phyloP scores from a whole-genome alignment of 163 green algal species.

The Scenedesmus sp. region DNA sequence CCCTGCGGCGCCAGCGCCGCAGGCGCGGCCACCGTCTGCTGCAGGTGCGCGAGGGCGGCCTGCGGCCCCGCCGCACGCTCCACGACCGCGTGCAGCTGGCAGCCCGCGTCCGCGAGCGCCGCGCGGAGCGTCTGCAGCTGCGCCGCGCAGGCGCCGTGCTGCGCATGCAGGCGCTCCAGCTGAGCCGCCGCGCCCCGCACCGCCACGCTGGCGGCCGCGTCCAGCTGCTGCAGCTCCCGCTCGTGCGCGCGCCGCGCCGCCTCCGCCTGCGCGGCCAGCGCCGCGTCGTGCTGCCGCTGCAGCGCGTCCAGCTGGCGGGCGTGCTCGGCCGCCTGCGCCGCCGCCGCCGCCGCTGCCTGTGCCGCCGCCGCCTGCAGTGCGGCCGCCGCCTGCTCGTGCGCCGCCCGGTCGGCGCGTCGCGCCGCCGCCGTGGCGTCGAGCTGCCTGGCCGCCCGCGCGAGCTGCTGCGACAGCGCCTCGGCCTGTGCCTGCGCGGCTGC shows the following conservation, averaged over 20 bases:
- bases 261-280: not conserved
- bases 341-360: not conserved
- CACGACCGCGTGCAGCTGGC: no score
- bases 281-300: not conserved
- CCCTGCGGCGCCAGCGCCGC: no score
- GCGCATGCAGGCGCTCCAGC: no score
- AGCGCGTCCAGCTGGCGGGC: not conserved
- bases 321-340: not conserved
- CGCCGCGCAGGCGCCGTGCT: no score
- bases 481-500: not conserved
- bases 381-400: slow-evolving; percentile 3
- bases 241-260: not conserved
- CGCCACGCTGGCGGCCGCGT: no score
- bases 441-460: slow-evolving; percentile 22
- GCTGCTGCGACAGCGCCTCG: slow-evolving; percentile 18
- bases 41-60: no score
- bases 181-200: no score
- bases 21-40: no score
- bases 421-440: slow-evolving; percentile 14
- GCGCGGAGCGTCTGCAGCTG: no score
- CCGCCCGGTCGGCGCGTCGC: not conserved
- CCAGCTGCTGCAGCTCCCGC: not conserved
- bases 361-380: not conserved
- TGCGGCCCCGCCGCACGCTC: no score
- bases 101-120: no score